Conservation (phyloP, 768 basidiomycete genomes). For the Gyrodon lividus region DNA sequence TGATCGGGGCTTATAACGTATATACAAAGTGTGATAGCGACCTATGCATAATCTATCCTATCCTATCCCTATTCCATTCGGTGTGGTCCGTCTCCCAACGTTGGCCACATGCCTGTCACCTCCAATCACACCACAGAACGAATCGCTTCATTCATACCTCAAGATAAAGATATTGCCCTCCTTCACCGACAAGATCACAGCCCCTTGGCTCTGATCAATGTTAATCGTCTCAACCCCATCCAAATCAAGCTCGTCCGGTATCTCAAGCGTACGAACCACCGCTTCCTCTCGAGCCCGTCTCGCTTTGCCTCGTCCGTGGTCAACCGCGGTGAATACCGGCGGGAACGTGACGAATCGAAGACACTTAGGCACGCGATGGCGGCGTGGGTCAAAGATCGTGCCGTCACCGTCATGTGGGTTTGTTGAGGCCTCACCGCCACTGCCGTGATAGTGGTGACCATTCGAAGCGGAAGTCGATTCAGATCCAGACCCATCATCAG, state of each 20-base stretch:
- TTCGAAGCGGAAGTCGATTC: constrained; percentile 3
- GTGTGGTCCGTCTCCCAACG: neutral
- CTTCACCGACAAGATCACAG: constrained; percentile 66
- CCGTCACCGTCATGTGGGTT: constrained; percentile 18
- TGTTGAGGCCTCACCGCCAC: constrained; percentile 6
- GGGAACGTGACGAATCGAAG: constrained; percentile 74
- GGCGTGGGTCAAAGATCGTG: constrained; percentile 24
- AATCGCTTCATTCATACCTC: constrained; percentile 48
- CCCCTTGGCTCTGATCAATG: constrained; percentile 75
- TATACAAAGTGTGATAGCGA: too few species aligned
- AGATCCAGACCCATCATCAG: constrained; percentile 8
- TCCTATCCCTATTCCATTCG: too few species aligned
- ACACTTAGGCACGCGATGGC: constrained; percentile 42
- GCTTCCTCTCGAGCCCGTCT: constrained; percentile 36
- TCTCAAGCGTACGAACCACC: constrained; percentile 57
- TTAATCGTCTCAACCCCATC: constrained; percentile 72
- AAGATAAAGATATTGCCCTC: constrained; percentile 72
- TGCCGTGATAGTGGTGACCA: constrained; percentile 1
- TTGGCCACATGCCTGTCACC: neutral
- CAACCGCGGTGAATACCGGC: constrained; percentile 34
- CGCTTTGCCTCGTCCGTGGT: constrained; percentile 20
- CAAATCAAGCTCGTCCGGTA: constrained; percentile 64
- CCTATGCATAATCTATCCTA: too few species aligned
- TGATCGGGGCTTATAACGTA: too few species aligned
- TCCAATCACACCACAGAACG: too few species aligned